Percentiles rank a stretch among this genome's conserved stretches.
Conservation (phyloP, 257 asterid genomes). For the Capsicum baccatum region DNA sequence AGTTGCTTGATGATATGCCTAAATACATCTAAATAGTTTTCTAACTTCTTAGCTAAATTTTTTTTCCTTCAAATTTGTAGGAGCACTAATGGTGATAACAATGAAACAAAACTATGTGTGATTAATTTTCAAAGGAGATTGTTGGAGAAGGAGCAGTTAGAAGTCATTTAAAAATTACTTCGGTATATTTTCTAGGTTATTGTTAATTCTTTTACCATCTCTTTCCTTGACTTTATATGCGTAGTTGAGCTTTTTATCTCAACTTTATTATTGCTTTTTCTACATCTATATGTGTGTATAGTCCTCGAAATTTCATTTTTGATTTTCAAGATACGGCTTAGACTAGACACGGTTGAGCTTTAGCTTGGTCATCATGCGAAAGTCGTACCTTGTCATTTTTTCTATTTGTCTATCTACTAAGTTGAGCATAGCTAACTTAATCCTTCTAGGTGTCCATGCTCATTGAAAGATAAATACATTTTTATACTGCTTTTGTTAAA, state of each 20-base stretch:
- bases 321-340: background rate
- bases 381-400: background rate
- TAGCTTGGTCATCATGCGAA: constrained; percentile 6
- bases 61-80: too few species aligned
- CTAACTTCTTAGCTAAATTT: too few species aligned
- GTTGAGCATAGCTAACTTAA: background rate
- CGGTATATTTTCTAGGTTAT: background rate
- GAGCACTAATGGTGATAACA: too few species aligned
- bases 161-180: background rate
- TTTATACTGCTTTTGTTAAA: background rate
- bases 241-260: background rate
- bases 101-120: too few species aligned
- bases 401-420: background rate
- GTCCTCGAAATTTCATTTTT: background rate
- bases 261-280: constrained; percentile 1
- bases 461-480: background rate
- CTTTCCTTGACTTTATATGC: background rate
- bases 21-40: too few species aligned
- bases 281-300: background rate
- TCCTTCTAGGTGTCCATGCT: background rate
- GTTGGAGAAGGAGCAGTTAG: too few species aligned
- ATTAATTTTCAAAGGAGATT: too few species aligned
- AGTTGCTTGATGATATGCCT: too few species aligned
- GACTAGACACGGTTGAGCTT: background rate
- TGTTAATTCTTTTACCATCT: constrained; percentile 26